Percentiles rank a stretch among this genome's conserved stretches.
These are phyloP conservation scores for Chaetomiaceae sp. DNA, from an alignment of 2,329 filamentous ascomycete genomes.

Conservation along the genomic window DNA sequence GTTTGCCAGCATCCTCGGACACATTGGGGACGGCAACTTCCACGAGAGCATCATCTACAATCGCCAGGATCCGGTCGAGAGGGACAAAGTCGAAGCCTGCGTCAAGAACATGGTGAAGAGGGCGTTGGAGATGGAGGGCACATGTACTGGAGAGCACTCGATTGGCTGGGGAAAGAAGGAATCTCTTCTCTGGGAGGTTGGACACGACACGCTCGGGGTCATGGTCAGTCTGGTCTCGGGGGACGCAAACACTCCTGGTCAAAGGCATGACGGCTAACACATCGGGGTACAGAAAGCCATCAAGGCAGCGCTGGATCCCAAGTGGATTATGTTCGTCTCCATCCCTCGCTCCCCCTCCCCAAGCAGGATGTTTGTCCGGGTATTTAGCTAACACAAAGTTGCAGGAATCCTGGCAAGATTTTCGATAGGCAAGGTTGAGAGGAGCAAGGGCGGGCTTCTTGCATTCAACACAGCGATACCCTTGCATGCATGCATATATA, in stretches of 20 bases:
- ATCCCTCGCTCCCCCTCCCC: not conserved
- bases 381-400: conserved; percentile 10
- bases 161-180: conserved; percentile 84
- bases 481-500: not conserved
- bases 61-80: conserved; percentile 61
- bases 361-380: no score
- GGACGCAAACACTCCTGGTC: no score
- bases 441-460: not conserved
- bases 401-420: conserved; percentile 78
- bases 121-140: conserved; percentile 92
- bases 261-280: not conserved
- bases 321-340: conserved; percentile 65
- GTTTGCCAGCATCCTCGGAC: conserved; percentile 82
- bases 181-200: conserved; percentile 72
- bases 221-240: conserved; percentile 47
- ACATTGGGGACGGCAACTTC: conserved; percentile 93
- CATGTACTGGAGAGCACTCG: conserved; percentile 84
- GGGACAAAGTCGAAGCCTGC: conserved; percentile 69
- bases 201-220: conserved; percentile 71
- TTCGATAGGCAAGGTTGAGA: conserved; percentile 55
- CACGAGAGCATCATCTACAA: conserved; percentile 91
- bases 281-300: conserved; percentile 55
- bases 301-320: conserved; percentile 76
- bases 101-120: conserved; percentile 87
- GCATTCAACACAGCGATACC: not conserved